These are phyloP conservation scores for Aspergillus caelatus DNA, from an alignment of 2,329 filamentous ascomycete species.

Conservation along the genomic window DNA sequence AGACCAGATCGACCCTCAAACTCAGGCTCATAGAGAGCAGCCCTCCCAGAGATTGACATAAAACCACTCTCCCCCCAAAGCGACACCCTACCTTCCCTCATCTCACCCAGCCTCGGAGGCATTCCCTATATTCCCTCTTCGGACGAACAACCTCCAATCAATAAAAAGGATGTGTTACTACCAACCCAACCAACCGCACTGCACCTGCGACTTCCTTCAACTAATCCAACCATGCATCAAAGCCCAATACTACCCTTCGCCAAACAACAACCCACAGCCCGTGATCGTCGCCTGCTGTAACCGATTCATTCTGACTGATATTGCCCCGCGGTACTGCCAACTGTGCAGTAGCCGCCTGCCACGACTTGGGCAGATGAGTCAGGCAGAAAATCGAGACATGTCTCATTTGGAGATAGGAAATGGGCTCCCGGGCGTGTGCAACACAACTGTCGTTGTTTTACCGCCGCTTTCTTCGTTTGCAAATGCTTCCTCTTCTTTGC, in stretches of 20 bases:
- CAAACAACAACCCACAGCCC: conserved; percentile 15
- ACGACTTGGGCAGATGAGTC: not conserved
- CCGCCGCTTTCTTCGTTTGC: not conserved
- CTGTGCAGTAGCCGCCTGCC: not conserved
- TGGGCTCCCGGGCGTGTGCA: not conserved
- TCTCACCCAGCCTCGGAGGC: not conserved
- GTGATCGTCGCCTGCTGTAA: conserved; percentile 16
- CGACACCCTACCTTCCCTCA: not conserved
- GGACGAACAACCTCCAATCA: not conserved
- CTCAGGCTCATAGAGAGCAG: not conserved
- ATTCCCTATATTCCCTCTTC: not conserved
- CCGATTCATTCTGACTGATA: not conserved
- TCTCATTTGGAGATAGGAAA: not conserved
- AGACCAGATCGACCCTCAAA: not conserved
- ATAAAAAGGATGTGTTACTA: conserved; percentile 19
- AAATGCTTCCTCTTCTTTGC: not conserved
- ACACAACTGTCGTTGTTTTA: not conserved
- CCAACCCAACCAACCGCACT: conserved; percentile 23
- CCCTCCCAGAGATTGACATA: not conserved
- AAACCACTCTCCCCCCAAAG: not conserved
- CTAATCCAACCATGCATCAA: conserved; percentile 23
- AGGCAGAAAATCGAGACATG: not conserved
- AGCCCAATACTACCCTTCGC: conserved; percentile 11
- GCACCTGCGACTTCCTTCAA: conserved; percentile 23
- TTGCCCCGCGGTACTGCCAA: conserved; percentile 8